phyloP scores from a whole-genome alignment of 73 alveolate species.

The Loxodes magnus region DNA sequence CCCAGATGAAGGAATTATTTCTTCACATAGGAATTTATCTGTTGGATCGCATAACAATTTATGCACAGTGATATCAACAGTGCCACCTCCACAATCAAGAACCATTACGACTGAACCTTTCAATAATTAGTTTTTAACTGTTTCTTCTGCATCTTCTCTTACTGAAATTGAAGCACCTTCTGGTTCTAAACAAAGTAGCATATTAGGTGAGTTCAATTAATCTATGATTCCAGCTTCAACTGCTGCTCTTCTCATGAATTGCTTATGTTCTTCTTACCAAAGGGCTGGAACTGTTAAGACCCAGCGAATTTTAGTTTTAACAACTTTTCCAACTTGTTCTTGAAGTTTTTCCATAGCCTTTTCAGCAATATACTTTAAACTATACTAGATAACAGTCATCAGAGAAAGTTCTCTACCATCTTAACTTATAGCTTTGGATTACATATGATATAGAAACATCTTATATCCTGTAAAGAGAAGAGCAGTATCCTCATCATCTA shows the following conservation, averaged over 20 bases:
- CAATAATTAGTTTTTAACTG: constrained; percentile 64
- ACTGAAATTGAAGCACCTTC: constrained; percentile 97
- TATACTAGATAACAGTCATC: constrained; percentile 82
- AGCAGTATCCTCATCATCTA: constrained; percentile 95
- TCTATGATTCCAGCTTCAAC: constrained; percentile 91
- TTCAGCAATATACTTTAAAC: constrained; percentile 78
- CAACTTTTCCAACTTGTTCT: constrained; percentile 92
- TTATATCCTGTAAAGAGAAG: constrained; percentile 87
- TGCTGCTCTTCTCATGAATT: constrained; percentile 94
- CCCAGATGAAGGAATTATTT: constrained; percentile 89
- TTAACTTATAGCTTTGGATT: constrained; percentile 65
- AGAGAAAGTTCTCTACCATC: constrained; percentile 94
- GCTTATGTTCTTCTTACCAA: constrained; percentile 95
- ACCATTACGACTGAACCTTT: constrained; percentile 88
- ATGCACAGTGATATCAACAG: constrained; percentile 93
- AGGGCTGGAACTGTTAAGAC: constrained; percentile 97
- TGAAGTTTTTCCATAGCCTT: constrained; percentile 83
- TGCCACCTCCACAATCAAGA: constrained; percentile 97
- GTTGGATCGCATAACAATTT: constrained; percentile 85
- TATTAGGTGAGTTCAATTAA: constrained; percentile 70
- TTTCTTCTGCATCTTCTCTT: constrained; percentile 91
- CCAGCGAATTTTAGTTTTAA: constrained; percentile 91
- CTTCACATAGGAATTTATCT: constrained; percentile 92
- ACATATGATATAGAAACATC: constrained; percentile 89
- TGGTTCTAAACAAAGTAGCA: constrained; percentile 91